Conservation (phyloP, 2,329 filamentous ascomycete species). For the Fusarium nygamai region DNA sequence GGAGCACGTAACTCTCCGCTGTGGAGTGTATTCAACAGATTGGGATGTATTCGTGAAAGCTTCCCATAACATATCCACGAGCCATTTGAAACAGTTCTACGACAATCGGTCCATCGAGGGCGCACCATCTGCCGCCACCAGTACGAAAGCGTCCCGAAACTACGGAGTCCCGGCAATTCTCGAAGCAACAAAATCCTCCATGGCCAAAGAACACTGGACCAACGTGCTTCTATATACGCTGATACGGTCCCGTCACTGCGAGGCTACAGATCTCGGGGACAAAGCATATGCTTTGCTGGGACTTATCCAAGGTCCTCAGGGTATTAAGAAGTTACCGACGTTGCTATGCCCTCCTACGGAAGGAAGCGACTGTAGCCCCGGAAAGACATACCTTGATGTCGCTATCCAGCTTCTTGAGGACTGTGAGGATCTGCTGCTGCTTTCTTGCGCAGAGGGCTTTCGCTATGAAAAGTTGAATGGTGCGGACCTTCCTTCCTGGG, state of each 20-base stretch:
- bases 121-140: fast-evolving
- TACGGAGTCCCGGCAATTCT: not conserved
- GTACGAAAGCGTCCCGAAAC: not conserved
- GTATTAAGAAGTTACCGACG: not conserved
- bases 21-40: not conserved
- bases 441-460: not conserved
- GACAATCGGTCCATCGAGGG: not conserved
- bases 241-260: not conserved
- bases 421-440: not conserved
- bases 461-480: not conserved
- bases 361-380: not conserved
- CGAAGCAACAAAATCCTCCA: not conserved
- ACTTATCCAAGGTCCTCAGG: not conserved
- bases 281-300: not conserved
- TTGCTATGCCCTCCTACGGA: not conserved
- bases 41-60: not conserved
- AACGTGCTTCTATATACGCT: not conserved
- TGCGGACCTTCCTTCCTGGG: not conserved
- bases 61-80: not conserved
- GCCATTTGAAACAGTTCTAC: not conserved
- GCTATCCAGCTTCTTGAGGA: not conserved
- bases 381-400: not conserved
- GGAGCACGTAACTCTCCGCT: not conserved
- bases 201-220: not conserved
- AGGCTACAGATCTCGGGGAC: not conserved